Conservation (phyloP, 2,329 filamentous ascomycete species). For the Colletotrichum ledebouriae region DNA sequence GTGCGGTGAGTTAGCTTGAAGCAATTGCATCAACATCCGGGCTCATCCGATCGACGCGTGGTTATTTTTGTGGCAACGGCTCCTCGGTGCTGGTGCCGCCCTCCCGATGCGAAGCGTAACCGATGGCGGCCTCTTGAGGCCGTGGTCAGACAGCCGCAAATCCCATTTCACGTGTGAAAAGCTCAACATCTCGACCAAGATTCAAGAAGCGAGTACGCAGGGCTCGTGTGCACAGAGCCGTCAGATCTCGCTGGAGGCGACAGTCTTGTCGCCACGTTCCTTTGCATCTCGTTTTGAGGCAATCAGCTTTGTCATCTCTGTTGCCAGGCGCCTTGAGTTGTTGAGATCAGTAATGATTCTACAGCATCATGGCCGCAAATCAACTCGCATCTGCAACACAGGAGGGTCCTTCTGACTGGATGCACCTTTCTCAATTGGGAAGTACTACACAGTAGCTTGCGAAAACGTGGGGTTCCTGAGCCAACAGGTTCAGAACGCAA, state of each 20-base stretch:
- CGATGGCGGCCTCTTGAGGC: conserved; percentile 9
- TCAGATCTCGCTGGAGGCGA: background rate
- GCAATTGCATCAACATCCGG: conserved; percentile 4
- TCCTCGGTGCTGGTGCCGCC: conserved; percentile 14
- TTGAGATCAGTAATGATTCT: background rate
- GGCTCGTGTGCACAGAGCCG: conserved; percentile 10
- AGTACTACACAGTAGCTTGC: background rate
- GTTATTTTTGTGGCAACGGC: conserved; percentile 7
- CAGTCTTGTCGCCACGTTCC: conserved; percentile 15
- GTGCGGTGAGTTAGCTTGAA: conserved; percentile 2
- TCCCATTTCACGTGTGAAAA: background rate
- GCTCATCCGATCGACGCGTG: conserved; percentile 22
- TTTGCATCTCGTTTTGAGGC: conserved; percentile 15
- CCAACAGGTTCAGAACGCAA: conserved; percentile 1
- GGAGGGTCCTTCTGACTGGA: background rate
- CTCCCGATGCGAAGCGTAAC: conserved; percentile 5
- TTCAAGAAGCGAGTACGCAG: conserved; percentile 2
- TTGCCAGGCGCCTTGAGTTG: background rate
- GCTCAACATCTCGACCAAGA: background rate
- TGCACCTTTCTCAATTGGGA: conserved; percentile 12
- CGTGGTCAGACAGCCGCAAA: background rate
- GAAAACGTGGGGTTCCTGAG: conserved; percentile 7
- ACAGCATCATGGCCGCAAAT: background rate
- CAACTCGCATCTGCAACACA: conserved; percentile 1
- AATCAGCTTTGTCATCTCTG: conserved; percentile 3